Conservation (phyloP, 1,139 yeast species). For the Diutina sp. region DNA sequence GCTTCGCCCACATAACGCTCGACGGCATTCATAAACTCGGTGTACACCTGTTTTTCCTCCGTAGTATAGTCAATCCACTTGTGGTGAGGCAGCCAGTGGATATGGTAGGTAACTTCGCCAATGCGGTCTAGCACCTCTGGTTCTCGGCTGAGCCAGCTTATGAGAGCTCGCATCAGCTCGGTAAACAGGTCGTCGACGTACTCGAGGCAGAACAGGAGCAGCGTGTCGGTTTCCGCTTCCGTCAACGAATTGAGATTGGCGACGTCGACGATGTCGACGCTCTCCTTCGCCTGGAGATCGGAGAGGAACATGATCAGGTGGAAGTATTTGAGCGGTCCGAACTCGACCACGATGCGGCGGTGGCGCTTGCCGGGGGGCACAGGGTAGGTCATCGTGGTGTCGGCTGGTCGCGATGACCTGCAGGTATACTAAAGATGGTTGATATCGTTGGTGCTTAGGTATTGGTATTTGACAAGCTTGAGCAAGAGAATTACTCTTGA, state of each 20-base stretch:
- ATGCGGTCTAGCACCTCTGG: background rate
- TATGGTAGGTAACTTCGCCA: background rate
- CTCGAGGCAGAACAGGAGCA: background rate
- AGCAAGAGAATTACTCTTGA: background rate
- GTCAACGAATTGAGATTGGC: background rate
- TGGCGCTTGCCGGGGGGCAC: background rate
- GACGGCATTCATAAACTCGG: background rate
- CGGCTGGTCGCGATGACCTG: background rate
- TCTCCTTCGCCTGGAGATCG: background rate
- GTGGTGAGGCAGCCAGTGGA: background rate
- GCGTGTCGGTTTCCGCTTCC: background rate
- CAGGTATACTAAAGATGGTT: background rate
- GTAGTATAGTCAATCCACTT: background rate
- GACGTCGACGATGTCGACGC: background rate
- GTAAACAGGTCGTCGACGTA: background rate
- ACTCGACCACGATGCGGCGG: conserved; percentile 2
- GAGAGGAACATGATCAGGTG: background rate
- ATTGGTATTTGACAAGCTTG: background rate
- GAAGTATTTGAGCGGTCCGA: conserved; percentile 1
- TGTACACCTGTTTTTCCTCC: background rate
- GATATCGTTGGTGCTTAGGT: background rate
- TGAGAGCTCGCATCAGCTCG: background rate
- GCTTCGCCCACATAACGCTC: background rate
- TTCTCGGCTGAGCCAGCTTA: background rate
- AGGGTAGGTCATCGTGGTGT: background rate